A percentile compares a stretch with the other conserved stretches of the same genome.
Conservation (phyloP, 2,329 filamentous ascomycete genomes). For the Blastomyces parvus region DNA sequence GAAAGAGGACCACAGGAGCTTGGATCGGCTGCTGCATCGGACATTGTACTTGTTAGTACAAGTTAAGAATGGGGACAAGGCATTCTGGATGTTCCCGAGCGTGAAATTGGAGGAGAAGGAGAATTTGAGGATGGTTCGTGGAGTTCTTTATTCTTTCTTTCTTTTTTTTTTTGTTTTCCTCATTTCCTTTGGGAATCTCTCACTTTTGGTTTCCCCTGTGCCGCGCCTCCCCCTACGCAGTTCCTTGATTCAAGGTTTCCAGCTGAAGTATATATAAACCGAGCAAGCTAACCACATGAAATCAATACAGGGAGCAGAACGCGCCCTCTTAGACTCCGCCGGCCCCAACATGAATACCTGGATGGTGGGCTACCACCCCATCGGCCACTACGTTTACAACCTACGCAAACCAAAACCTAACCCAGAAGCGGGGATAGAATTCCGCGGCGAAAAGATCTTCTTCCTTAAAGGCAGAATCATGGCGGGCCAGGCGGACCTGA, state of each 20-base stretch:
- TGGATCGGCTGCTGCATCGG: constrained; percentile 69
- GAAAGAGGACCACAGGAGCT: constrained; percentile 61
- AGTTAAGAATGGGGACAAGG: constrained; percentile 41
- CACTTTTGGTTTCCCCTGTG: not conserved
- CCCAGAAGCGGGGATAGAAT: constrained; percentile 27
- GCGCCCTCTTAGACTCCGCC: constrained; percentile 64
- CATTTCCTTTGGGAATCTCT: not conserved
- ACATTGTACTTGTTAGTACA: constrained; percentile 85
- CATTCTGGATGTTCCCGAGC: constrained; percentile 72
- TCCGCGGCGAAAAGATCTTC: constrained; percentile 72
- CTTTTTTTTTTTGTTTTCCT: not conserved
- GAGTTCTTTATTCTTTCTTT: not conserved
- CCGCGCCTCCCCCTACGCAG: not conserved
- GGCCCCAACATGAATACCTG: constrained; percentile 98
- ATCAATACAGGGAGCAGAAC: constrained; percentile 60
- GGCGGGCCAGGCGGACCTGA: constrained; percentile 74
- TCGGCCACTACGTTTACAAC: constrained; percentile 64
- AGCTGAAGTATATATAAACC: too few species aligned
- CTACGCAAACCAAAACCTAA: constrained; percentile 42
- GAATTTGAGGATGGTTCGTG: constrained; percentile 69
- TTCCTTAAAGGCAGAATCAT: constrained; percentile 95
- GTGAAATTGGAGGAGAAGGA: constrained; percentile 60
- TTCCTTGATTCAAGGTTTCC: not conserved
- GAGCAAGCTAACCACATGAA: not conserved
- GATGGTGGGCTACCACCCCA: constrained; percentile 82